Conservation (phyloP, 257 asterid species). For the Scutellaria galericulata region DNA sequence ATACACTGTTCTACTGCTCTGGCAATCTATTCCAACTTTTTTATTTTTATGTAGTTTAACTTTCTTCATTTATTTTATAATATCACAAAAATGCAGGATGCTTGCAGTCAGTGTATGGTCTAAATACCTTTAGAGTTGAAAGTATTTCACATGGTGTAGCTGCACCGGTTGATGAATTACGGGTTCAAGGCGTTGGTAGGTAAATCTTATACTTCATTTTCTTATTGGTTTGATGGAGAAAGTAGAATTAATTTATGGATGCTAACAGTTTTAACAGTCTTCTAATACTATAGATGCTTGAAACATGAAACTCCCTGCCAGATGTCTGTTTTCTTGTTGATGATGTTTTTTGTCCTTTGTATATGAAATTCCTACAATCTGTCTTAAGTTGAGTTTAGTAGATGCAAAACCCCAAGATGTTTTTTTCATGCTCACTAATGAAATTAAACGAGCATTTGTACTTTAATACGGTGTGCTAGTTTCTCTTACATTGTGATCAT, state of each 20-base stretch:
- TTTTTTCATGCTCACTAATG: not conserved
- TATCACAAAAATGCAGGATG: not conserved
- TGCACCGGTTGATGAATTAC: conserved; percentile 80
- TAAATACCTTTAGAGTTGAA: conserved; percentile 67
- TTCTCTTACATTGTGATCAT: not conserved
- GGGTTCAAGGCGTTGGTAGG: conserved; percentile 65
- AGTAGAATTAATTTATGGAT: not conserved
- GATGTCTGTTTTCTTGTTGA: not conserved
- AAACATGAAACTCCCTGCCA: not conserved
- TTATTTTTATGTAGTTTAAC: not conserved
- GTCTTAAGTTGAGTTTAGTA: not conserved
- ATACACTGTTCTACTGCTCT: not conserved
- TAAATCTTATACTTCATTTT: conserved; percentile 23
- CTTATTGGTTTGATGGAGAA: not conserved
- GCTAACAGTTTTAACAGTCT: not conserved
- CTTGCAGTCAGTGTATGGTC: conserved; percentile 58
- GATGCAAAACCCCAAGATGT: not conserved
- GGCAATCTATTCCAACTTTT: not conserved
- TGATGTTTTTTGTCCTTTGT: not conserved
- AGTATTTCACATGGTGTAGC: conserved; percentile 63
- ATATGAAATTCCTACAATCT: not conserved
- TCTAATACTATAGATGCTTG: not conserved
- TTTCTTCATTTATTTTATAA: not conserved
- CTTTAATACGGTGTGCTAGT: not conserved
- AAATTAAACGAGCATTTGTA: not conserved